These are phyloP conservation scores for Neofusicoccum umdonicola DNA, from an alignment of 2,329 filamentous ascomycete genomes.

Conservation along the genomic window DNA sequence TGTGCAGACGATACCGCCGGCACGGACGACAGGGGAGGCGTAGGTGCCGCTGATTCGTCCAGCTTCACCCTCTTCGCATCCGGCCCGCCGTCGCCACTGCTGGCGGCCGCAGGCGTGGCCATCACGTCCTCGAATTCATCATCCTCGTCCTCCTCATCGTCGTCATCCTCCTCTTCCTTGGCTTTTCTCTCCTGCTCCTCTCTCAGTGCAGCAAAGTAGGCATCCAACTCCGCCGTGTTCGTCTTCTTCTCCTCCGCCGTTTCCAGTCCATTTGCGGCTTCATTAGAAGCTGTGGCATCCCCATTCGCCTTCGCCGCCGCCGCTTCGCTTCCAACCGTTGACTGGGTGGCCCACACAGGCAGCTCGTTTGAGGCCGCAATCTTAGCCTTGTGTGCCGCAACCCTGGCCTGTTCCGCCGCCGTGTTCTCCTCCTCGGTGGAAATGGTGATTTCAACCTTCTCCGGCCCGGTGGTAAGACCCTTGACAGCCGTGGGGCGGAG, in stretches of 20 bases:
- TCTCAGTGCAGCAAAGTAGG: conserved; percentile 66
- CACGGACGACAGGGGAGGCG: conserved; percentile 27
- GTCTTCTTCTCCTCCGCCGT: conserved; percentile 52
- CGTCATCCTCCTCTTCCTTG: conserved; percentile 45
- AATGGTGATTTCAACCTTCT: conserved; percentile 68
- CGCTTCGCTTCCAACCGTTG: conserved; percentile 60
- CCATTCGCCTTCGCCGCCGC: background rate
- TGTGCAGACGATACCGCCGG: conserved; percentile 39
- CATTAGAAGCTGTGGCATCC: conserved; percentile 20
- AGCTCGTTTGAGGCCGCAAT: conserved; percentile 67
- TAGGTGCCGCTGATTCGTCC: conserved; percentile 45
- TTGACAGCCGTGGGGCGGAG: conserved; percentile 66
- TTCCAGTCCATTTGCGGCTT: conserved; percentile 25
- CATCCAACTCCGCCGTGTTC: conserved; percentile 58
- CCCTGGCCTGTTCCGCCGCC: conserved; percentile 65
- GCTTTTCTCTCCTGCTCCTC: conserved; percentile 53
- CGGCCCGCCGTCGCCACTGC: conserved; percentile 31
- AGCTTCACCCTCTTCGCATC: conserved; percentile 62
- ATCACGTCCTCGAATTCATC: conserved; percentile 42
- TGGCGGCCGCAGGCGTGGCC: conserved; percentile 28
- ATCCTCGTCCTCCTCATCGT: conserved; percentile 53
- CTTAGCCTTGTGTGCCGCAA: conserved; percentile 63
- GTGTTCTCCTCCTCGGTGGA: conserved; percentile 64
- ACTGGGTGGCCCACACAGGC: conserved; percentile 69
- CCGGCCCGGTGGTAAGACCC: conserved; percentile 64